phyloP scores from a whole-genome alignment of 768 basidiomycete species.

The Lactifluus subvellereus region DNA sequence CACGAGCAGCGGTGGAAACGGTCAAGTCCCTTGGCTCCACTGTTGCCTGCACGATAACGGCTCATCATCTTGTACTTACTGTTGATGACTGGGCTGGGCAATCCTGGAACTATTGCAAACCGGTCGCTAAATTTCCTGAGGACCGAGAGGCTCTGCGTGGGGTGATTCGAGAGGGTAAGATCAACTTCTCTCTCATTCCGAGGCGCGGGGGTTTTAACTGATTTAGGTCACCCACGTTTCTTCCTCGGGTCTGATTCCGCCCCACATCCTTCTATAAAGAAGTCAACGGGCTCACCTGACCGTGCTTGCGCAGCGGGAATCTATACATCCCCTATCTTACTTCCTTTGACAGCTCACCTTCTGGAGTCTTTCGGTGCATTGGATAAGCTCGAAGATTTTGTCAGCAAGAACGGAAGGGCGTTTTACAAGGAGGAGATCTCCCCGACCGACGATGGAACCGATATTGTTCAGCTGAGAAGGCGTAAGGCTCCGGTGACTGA shows the following conservation, averaged over 20 bases:
- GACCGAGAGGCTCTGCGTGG: constrained; percentile 79
- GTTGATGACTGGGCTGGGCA: constrained; percentile 98
- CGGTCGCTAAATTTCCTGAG: constrained; percentile 92
- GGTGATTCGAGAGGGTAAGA: constrained; percentile 66
- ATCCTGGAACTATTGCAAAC: constrained; percentile 95
- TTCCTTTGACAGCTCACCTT: constrained; percentile 85
- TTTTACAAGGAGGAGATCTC: constrained; percentile 57
- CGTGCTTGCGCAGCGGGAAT: constrained; percentile 90
- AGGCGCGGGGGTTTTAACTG: neutral
- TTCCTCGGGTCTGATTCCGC: constrained; percentile 98
- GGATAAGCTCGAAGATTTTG: constrained; percentile 76
- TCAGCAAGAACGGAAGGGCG: constrained; percentile 64
- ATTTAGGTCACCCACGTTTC: constrained; percentile 81
- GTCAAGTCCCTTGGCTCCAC: constrained; percentile 74
- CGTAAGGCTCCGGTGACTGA: constrained; percentile 40
- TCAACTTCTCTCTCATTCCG: neutral
- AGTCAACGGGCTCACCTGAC: constrained; percentile 63
- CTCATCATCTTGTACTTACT: constrained; percentile 90
- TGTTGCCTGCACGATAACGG: constrained; percentile 95
- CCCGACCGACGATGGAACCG: constrained; percentile 30
- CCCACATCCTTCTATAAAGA: constrained; percentile 70
- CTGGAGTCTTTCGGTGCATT: constrained; percentile 85
- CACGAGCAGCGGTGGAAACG: constrained; percentile 81
- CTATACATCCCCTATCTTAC: constrained; percentile 88
- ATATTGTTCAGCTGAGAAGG: constrained; percentile 40